Percentiles rank a stretch among this genome's conserved stretches.
Evolutionary conservation across 306 rosid species (phyloP).

Genomic region (Cicer bijugum): DNA sequence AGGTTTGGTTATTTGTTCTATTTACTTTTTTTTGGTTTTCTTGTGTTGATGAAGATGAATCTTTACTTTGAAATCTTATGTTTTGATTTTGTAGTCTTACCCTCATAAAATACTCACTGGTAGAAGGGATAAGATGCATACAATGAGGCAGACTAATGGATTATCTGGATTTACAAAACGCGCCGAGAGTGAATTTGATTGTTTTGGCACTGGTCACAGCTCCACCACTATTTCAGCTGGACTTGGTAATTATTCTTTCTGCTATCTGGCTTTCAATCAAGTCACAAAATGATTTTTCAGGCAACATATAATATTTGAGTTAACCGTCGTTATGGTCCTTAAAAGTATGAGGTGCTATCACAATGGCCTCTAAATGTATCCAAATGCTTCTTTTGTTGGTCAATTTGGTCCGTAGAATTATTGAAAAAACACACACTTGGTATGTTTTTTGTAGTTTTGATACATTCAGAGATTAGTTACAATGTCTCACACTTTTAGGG

Average conservation of each 20-base stretch:
- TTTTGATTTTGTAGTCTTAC: slow-evolving; percentile 66
- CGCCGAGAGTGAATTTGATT: slow-evolving; percentile 88
- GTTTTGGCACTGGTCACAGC: slow-evolving; percentile 96
- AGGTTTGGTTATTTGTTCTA: slow-evolving; percentile 51
- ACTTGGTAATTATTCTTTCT: slow-evolving; percentile 66
- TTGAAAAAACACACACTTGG: too few species aligned
- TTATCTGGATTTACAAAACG: slow-evolving; percentile 91
- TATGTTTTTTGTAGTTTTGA: too few species aligned
- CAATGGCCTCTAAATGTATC: too few species aligned
- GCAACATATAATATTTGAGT: slow-evolving; percentile 1
- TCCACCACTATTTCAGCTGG: slow-evolving; percentile 99
- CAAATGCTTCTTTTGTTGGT: too few species aligned
- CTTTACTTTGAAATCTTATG: slow-evolving; percentile 22
- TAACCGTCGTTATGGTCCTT: too few species aligned
- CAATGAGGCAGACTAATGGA: slow-evolving; percentile 90
- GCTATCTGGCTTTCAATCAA: slow-evolving; percentile 5
- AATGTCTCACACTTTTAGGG: too few species aligned
- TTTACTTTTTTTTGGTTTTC: too few species aligned
- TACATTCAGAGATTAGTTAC: too few species aligned
- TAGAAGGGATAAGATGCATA: slow-evolving; percentile 85
- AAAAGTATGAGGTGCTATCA: too few species aligned
- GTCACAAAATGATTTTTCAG: neutral
- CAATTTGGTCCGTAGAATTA: too few species aligned
- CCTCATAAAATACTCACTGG: slow-evolving; percentile 98
- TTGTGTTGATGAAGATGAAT: neutral